Conservation (phyloP, 352 stramenopile species). For the Phytophthora capsici region DNA sequence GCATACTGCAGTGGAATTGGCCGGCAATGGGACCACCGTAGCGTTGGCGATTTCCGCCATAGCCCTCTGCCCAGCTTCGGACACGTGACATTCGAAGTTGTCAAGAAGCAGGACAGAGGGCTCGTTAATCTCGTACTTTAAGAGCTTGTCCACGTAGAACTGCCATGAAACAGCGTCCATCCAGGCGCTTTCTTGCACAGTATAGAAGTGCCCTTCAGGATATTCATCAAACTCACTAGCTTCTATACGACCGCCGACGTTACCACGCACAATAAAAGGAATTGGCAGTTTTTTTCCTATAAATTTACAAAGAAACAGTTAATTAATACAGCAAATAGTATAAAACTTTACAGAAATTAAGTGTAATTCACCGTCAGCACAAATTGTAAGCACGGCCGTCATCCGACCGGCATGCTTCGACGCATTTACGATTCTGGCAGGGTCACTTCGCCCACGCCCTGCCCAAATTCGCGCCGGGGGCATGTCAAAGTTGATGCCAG, state of each 20-base stretch:
- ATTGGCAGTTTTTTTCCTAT: background rate
- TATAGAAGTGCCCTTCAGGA: background rate
- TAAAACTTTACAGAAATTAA: background rate
- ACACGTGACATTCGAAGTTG: too few relatives aligned
- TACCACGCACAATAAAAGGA: background rate
- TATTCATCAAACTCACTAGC: background rate
- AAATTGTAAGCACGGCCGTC: background rate
- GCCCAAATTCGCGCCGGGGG: background rate
- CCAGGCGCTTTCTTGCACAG: too few relatives aligned
- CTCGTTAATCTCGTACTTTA: background rate
- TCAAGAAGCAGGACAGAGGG: background rate
- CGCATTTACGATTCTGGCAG: background rate
- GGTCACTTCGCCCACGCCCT: background rate
- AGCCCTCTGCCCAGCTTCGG: background rate
- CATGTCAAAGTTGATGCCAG: constrained; percentile 8
- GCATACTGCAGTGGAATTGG: constrained; percentile 20
- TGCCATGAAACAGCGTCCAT: too few relatives aligned
- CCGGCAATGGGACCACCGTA: background rate
- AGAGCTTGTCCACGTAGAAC: background rate
- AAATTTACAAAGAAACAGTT: background rate
- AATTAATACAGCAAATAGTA: background rate
- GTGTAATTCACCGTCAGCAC: background rate
- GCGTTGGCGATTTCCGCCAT: background rate
- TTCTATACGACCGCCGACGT: background rate
- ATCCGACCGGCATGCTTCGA: too few relatives aligned